A percentile compares a stretch with the other conserved stretches of the same genome.
Conservation (phyloP, 2,329 filamentous ascomycete genomes). For the Gliomastix tumulicola region DNA sequence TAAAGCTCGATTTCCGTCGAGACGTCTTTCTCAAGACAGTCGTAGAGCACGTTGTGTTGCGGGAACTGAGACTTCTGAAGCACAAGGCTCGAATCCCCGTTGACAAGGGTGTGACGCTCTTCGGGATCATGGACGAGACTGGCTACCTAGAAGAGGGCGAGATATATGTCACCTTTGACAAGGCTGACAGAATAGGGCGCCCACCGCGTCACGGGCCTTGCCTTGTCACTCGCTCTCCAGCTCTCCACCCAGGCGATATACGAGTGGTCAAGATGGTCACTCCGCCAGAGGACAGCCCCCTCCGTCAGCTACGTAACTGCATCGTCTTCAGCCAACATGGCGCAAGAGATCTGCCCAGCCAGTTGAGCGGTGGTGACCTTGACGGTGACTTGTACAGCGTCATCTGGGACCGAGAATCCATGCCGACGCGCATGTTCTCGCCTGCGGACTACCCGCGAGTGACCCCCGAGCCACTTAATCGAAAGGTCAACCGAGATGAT, state of each 20-base stretch:
- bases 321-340: slow-evolving; percentile 72
- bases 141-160: slow-evolving; percentile 58
- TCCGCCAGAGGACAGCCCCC: slow-evolving; percentile 51
- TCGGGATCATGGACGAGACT: slow-evolving; percentile 81
- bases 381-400: slow-evolving; percentile 79
- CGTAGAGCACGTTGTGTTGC: slow-evolving; percentile 64
- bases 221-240: slow-evolving; percentile 71
- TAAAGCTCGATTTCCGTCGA: slow-evolving; percentile 57
- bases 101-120: slow-evolving; percentile 63
- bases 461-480: slow-evolving; percentile 48
- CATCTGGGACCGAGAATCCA: slow-evolving; percentile 58
- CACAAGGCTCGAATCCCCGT: slow-evolving; percentile 72
- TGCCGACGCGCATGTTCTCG: slow-evolving; percentile 29
- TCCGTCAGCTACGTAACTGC: slow-evolving; percentile 61
- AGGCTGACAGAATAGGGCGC: slow-evolving; percentile 6
- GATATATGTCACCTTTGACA: slow-evolving; percentile 57
- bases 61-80: slow-evolving; percentile 67
- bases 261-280: slow-evolving; percentile 58
- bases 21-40: slow-evolving; percentile 65
- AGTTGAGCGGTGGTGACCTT: slow-evolving; percentile 74
- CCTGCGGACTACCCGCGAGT: slow-evolving; percentile 67
- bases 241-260: slow-evolving; percentile 75
- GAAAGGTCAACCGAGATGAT: slow-evolving; percentile 52
- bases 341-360: slow-evolving; percentile 65
- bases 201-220: slow-evolving; percentile 32